These are phyloP conservation scores for Fusarium napiforme DNA, from an alignment of 2,329 filamentous ascomycete species.

Conservation along the genomic window DNA sequence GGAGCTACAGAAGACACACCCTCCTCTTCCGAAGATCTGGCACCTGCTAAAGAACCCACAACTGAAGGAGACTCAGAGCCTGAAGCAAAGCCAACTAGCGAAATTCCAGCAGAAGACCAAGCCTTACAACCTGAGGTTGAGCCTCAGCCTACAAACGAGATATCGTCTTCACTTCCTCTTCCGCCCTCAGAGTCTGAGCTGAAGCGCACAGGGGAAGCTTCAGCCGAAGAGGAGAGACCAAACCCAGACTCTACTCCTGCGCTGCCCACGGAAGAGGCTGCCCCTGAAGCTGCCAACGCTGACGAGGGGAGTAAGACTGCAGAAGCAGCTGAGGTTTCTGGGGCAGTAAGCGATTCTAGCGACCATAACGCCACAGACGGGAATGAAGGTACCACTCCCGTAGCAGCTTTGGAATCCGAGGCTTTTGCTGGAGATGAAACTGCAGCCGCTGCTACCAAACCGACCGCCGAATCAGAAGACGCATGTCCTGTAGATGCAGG, in stretches of 20 bases:
- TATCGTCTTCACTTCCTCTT: background rate
- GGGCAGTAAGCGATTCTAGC: background rate
- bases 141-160: background rate
- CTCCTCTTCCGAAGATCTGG: background rate
- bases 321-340: background rate
- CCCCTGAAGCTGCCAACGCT: background rate
- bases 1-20: background rate
- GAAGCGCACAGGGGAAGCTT: background rate
- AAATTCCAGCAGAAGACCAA: background rate
- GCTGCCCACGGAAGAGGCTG: background rate
- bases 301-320: constrained; percentile 6
- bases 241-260: background rate
- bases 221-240: background rate
- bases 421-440: background rate
- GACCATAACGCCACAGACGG: background rate
- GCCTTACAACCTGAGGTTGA: constrained; percentile 8
- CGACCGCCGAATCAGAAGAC: background rate
- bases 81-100: background rate
- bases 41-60: background rate
- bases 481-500: background rate
- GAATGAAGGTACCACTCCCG: background rate
- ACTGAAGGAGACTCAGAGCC: background rate
- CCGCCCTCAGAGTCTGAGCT: background rate
- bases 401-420: background rate
- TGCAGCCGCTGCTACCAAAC: background rate